Base-by-base conservation (phyloP, 495 filamentous ascomycete species). In the Aspergillus ostianus region DNA sequence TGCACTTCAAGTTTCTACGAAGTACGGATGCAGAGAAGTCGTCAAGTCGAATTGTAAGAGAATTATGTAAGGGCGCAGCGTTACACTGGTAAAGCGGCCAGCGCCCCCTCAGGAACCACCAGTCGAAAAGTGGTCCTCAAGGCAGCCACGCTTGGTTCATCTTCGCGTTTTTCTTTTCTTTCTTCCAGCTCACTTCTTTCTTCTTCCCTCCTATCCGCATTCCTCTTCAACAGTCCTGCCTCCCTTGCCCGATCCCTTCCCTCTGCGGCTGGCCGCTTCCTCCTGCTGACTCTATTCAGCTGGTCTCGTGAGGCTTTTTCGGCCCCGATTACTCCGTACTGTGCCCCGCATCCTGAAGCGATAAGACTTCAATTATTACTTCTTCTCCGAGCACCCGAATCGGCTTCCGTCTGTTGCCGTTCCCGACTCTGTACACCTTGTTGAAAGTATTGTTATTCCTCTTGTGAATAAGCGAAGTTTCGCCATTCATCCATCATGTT, bases 401-500 rank as follows among this genome's bases (percentile, higher is more conserved):
- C 41, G 57, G 51, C 44, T 12, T 17, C 13, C 45, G 29, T 59
- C 12, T 15, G 36, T 45, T 52, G 17, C 50, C 20, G 9, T 29
- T 18, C 15, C 54, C 13, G 23, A 2, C 48, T 45, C 12, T 44
- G 17, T 54, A 18, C 26, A 17, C 41, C 13, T 56, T 13, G 18
- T 36, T 49, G 21, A 30, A 17, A 27, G 21, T 29, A 48, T 19
- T 20, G 8, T 50, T 29, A 20, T 32, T 19, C 4, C 36, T 10
- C 26, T 29, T 17, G 18, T 26, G 15, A 19, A 20, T 18, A 47
- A 23, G 7, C 6, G 19, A 41, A 50, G 48, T 47, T 6, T 49
- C 27, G 15, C 20, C 48, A 45, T 7, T 49, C 27, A 50, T 30
- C 44, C 69, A 70, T 71, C 64, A 94, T 96, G 90, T 91, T 95